A percentile compares a stretch with the other conserved stretches of the same genome.
Evolutionary conservation across 352 stramenopile species (phyloP).

Genomic region (Globisporangium paroecandrum): DNA sequence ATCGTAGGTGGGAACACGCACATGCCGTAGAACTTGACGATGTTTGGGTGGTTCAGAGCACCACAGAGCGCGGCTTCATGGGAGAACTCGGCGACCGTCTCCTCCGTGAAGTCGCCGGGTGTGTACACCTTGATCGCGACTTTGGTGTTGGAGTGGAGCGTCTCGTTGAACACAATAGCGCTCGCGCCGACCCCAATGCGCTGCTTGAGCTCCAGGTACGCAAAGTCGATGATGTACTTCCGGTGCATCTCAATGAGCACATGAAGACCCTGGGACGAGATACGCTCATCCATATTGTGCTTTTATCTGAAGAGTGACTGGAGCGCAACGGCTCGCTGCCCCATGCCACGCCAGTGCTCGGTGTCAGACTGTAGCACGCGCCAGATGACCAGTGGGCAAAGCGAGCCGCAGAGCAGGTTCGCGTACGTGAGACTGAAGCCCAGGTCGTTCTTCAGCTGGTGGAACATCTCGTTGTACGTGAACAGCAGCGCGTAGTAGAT

Average conservation of each 20-base stretch:
- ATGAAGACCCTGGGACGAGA: constrained; percentile 57
- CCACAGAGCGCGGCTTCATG: constrained; percentile 75
- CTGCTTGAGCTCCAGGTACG: constrained; percentile 50
- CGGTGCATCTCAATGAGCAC: constrained; percentile 71
- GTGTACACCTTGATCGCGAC: constrained; percentile 66
- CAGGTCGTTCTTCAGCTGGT: constrained; percentile 18
- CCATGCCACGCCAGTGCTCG: constrained; percentile 46
- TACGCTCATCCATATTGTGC: constrained; percentile 32
- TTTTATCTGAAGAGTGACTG: constrained; percentile 31
- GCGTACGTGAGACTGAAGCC: constrained; percentile 33
- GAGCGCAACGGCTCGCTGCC: constrained; percentile 24
- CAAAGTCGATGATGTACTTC: constrained; percentile 75
- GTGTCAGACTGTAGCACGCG: constrained; percentile 44
- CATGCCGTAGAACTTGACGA: constrained; percentile 83
- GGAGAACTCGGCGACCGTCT: constrained; percentile 72
- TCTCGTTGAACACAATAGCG: constrained; percentile 46
- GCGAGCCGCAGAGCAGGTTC: constrained; percentile 21
- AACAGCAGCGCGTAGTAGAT: constrained; percentile 30
- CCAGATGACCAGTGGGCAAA: constrained; percentile 37
- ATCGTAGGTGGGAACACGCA: constrained; percentile 76
- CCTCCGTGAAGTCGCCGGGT: constrained; percentile 47
- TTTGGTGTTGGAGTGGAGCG: constrained; percentile 31
- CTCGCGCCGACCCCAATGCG: constrained; percentile 49
- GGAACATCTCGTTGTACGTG: constrained; percentile 33
- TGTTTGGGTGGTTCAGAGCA: constrained; percentile 70